Evolutionary conservation across 108 stramenopile species (phyloP), one percentile per base, ranked within the genome.

Genomic region (Nitzschia sp.): DNA sequence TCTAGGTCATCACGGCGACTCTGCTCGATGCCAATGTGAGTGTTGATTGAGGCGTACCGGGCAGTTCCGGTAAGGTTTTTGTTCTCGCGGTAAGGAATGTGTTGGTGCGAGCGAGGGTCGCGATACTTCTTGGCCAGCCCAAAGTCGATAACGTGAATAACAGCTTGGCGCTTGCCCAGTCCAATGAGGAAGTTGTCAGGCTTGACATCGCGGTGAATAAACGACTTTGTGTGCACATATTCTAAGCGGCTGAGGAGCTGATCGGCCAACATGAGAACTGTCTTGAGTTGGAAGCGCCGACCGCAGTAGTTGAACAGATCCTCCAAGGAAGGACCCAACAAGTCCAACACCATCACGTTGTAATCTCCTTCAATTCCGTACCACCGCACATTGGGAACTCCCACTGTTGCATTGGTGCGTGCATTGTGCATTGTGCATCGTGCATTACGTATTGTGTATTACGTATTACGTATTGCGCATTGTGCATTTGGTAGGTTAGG

Each of bases 301-400:
- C 98, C 97, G 84, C 99, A 99, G 81, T 97, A 97, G 69, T 99
- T 99, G 85, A 99, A 99, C 6, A 99, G 87, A 78, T 99, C 99
- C 67, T 99, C 99, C 56, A 99, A 76, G 11, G 93, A 95, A 10
- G 96, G 97, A n/a, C 99, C 99, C 7, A 99, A 87, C 26, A 99
- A 81, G 72, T 99, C 99, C 38, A 98, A 80, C 20, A 99, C 97
- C 96, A 99, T 98, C 59, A 99, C 98, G 70, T 98, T 99, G 89
- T 98, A 99, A 71, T 98, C 97, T 20, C 98, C 98, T 80, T 99
- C 99, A 62, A 98, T 96, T 43, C 99, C 99, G 70, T 96, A 99
- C 98, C 98, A 99, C 51, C 98, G 89, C 22, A 98, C 97, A 69
- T 98, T 98, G 0, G 98, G 97, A 65, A 99, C 96, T 38, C 98